A percentile compares a stretch with the other conserved stretches of the same genome.
These are phyloP conservation scores for Rubia occidens DNA, from an alignment of 305 asterid species.

Conservation along the genomic window DNA sequence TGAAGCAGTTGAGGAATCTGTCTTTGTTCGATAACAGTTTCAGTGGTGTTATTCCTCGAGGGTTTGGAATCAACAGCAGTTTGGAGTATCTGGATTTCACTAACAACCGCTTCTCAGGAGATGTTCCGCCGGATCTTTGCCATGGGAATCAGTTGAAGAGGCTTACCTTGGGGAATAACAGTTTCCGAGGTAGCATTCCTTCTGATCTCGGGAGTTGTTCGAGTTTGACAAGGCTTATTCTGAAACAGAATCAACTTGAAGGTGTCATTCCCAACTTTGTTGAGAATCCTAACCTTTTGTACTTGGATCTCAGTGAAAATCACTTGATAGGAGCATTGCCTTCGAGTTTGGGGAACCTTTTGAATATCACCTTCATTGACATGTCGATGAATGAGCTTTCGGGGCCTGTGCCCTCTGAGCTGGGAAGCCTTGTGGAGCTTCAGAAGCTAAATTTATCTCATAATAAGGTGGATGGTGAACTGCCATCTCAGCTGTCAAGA, in stretches of 20 bases:
- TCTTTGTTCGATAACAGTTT: conserved; percentile 48
- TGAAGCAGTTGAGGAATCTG: conserved; percentile 47
- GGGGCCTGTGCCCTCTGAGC: conserved; percentile 46
- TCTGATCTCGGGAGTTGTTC: conserved; percentile 54
- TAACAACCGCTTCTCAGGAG: conserved; percentile 57
- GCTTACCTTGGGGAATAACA: conserved; percentile 54
- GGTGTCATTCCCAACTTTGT: conserved; percentile 58
- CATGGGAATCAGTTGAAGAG: conserved; percentile 41
- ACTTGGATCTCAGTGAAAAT: conserved; percentile 54
- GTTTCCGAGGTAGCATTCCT: conserved; percentile 52
- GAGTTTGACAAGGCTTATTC: conserved; percentile 50
- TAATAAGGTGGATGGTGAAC: conserved; percentile 45
- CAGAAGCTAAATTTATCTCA: conserved; percentile 45
- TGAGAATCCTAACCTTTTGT: conserved; percentile 32
- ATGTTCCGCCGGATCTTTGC: conserved; percentile 68
- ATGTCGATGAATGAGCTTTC: conserved; percentile 51
- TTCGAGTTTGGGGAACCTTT: conserved; percentile 43
- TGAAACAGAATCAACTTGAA: conserved; percentile 52
- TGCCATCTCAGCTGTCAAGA: conserved; percentile 39
- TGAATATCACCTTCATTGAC: conserved; percentile 36
- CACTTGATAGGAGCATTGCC: conserved; percentile 48
- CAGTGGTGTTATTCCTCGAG: conserved; percentile 44
- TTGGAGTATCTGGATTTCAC: conserved; percentile 46
- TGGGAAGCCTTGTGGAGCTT: conserved; percentile 50
- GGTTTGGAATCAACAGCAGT: conserved; percentile 64